These are phyloP conservation scores for Myxozyma sirexii DNA, from an alignment of 805 yeast genomes.

Conservation along the genomic window DNA sequence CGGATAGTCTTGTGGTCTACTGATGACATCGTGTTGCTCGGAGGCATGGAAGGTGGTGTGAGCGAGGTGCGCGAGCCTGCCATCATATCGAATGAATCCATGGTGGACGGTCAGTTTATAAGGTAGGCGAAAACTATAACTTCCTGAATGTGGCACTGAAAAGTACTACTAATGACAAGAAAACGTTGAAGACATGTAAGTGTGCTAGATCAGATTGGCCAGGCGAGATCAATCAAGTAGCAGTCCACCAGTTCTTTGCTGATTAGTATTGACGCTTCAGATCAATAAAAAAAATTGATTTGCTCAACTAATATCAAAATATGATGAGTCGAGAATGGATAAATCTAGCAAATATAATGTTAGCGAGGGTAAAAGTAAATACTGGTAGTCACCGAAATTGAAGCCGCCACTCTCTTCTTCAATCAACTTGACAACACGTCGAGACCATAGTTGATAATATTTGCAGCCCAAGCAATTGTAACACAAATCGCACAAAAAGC, in stretches of 20 bases:
- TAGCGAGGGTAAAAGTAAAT: too few relatives aligned
- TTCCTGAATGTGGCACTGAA: not conserved
- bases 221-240: not conserved
- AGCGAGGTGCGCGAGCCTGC: not conserved
- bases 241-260: not conserved
- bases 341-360: too few relatives aligned
- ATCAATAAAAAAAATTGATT: too few relatives aligned
- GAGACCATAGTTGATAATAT: too few relatives aligned
- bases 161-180: not conserved
- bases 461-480: too few relatives aligned
- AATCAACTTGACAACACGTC: too few relatives aligned
- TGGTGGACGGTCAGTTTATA: too few relatives aligned
- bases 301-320: too few relatives aligned
- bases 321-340: too few relatives aligned
- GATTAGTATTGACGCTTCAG: not conserved
- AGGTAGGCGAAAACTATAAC: not conserved
- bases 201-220: not conserved
- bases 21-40: constrained; percentile 1
- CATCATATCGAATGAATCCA: not conserved
- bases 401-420: too few relatives aligned
- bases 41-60: constrained; percentile 6
- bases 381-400: too few relatives aligned
- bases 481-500: too few relatives aligned
- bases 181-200: not conserved
- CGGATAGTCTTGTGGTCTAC: constrained; percentile 33